phyloP scores from a whole-genome alignment of 176 grass and related monocot genomes.

The Phoenix dactylifera region DNA sequence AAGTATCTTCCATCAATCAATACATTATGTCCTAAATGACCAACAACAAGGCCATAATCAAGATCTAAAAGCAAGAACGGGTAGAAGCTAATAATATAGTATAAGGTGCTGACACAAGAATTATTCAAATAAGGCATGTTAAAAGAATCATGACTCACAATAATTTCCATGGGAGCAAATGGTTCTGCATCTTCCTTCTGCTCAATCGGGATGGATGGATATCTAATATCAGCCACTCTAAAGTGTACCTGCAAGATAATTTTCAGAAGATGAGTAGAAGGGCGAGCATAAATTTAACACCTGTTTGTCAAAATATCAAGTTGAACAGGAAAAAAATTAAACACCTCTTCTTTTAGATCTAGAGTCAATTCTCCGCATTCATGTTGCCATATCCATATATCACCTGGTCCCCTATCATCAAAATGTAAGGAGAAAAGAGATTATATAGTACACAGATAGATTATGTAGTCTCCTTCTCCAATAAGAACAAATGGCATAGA shows the following conservation, averaged over 20 bases:
- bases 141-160: slow-evolving; percentile 31
- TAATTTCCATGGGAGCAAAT: slow-evolving; percentile 87
- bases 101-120: not conserved
- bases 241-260: slow-evolving; percentile 58
- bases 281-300: not conserved
- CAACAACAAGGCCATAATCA: too few relatives aligned
- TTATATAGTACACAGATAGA: not conserved
- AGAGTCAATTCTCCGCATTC: slow-evolving; percentile 48
- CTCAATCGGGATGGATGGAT: slow-evolving; percentile 67
- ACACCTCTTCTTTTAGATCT: slow-evolving; percentile 85
- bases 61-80: too few relatives aligned
- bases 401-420: slow-evolving; percentile 42
- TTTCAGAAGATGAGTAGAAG: slow-evolving; percentile 15
- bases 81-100: too few relatives aligned
- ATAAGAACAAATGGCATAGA: too few relatives aligned
- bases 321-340: slow-evolving; percentile 1
- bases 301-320: slow-evolving; percentile 1
- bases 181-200: slow-evolving; percentile 63
- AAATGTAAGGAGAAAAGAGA: not conserved
- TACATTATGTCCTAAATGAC: too few relatives aligned
- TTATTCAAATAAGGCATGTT: slow-evolving; percentile 1
- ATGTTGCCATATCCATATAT: slow-evolving; percentile 54
- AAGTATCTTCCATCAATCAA: too few relatives aligned
- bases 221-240: slow-evolving; percentile 67
- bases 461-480: too few relatives aligned